Evolutionary conservation across 1,284 basidiomycete genomes (phyloP), one percentile per base, ranked within the genome.

Genomic region (Ceratobasidium sp.): DNA sequence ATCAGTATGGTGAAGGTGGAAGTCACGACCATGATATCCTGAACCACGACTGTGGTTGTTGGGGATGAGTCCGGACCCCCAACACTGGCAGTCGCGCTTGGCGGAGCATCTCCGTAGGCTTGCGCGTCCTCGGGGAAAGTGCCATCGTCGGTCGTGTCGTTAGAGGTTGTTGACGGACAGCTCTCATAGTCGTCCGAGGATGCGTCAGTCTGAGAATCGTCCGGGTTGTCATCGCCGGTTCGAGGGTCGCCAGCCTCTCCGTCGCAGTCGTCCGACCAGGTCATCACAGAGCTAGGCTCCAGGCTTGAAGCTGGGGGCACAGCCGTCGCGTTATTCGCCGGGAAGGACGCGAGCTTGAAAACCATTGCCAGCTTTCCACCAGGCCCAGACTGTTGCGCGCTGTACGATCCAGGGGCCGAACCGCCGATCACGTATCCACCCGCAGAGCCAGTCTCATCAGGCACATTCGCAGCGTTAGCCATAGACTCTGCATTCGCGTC

Each of bases 361-460:
- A 71, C 29, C 68, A 71, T 71, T 7, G 41, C 39, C 14, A 71
- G n/a, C 31, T 54, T 41, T 51, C 43, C 51, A 31, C 29, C 27
- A 16, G 68, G 39, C 14, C 53, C 53, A 34, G 68, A 49, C 19
- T 58, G 24, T 34, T 59, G 41, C 22, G 27, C 29, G 43, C 39
- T 14, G 39, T 48, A 48, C 41, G 9, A 19, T n/a, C 31, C 54
- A 1, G 31, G 31, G 13, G 56, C 24, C 16, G 68, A 16, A 24
- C 68, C 56, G 14, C 68, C 68, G n/a, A 71, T 19, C 43, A 71
- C 31, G 22, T 59, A 71, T 71, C 68, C 68, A 34, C 43, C 41
- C 24, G 8, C 48, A 24, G 51, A 53, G 39, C 37, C n/a, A 2
- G 68, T 41, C 22, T 9, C 39, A 19, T 71, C 43, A 24, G 29